Evolutionary conservation across 257 asterid species (phyloP).

Genomic region (Galeopsis tetrahit): DNA sequence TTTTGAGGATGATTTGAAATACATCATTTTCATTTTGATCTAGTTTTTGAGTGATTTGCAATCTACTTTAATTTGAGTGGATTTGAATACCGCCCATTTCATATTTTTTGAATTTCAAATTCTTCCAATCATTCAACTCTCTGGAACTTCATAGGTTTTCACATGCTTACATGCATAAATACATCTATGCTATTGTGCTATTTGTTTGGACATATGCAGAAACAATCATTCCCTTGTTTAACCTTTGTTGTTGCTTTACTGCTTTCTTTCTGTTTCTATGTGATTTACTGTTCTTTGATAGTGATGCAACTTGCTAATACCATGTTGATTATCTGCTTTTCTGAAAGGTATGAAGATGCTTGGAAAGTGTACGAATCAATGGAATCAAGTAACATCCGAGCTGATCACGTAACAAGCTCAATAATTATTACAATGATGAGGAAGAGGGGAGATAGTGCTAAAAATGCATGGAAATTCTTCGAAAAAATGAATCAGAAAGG

Average conservation of each 20-base stretch:
- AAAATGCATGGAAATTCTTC: constrained; percentile 81
- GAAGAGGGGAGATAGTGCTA: constrained; percentile 70
- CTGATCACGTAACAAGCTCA: constrained; percentile 85
- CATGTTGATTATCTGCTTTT: constrained; percentile 5
- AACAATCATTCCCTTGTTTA: not conserved
- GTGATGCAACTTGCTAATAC: constrained; percentile 23
- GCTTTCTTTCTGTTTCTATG: not conserved
- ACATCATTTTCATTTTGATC: not conserved
- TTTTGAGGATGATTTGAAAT: not conserved
- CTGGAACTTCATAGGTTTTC: not conserved
- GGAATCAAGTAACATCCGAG: constrained; percentile 64
- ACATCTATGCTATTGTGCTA: not conserved
- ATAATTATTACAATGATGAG: constrained; percentile 85
- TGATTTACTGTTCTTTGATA: not conserved
- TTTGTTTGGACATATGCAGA: not conserved
- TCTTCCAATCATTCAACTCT: constrained; percentile 9
- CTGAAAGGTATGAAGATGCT: constrained; percentile 82
- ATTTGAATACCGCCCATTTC: not conserved
- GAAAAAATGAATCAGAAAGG: constrained; percentile 70
- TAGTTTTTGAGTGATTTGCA: not conserved
- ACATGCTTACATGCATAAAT: not conserved
- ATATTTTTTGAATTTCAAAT: not conserved
- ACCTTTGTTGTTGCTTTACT: not conserved
- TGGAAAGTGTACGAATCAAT: constrained; percentile 69
- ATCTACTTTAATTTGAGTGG: not conserved